Conservation (phyloP, 192 early-diverging fungal species). For the Podila epicladia region DNA sequence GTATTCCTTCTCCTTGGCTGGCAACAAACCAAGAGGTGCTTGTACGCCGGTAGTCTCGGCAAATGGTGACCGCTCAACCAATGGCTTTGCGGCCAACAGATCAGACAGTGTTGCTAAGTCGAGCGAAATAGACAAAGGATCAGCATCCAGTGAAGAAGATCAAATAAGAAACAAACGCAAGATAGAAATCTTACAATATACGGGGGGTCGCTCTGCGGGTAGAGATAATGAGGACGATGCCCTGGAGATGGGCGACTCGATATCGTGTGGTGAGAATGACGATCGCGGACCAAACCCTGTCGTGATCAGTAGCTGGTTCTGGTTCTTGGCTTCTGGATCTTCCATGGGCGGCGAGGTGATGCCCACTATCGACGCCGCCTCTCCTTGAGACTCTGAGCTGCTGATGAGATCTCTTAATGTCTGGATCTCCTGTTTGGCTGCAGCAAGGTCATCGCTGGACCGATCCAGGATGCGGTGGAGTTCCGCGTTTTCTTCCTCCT, state of each 20-base stretch:
- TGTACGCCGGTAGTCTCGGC: slow-evolving; percentile 8
- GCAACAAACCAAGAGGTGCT: slow-evolving; percentile 1
- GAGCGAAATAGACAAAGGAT: neutral
- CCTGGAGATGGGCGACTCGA: slow-evolving; percentile 44
- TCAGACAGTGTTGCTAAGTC: slow-evolving; percentile 53
- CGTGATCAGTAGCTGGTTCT: slow-evolving; percentile 13
- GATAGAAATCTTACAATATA: slow-evolving; percentile 35
- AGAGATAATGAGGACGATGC: slow-evolving; percentile 40
- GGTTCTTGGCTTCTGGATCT: slow-evolving; percentile 11
- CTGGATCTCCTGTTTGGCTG: slow-evolving; percentile 43
- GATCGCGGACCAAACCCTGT: slow-evolving; percentile 23
- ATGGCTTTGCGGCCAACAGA: slow-evolving; percentile 41
- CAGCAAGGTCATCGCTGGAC: slow-evolving; percentile 35
- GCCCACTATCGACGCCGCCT: neutral
- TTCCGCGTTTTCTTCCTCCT: slow-evolving; percentile 59
- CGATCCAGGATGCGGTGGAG: slow-evolving; percentile 55
- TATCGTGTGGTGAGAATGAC: slow-evolving; percentile 24
- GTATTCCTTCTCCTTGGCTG: slow-evolving; percentile 50
- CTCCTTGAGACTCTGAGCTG: slow-evolving; percentile 11
- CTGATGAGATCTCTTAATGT: slow-evolving; percentile 35
- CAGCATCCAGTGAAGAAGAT: neutral
- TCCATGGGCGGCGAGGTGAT: neutral
- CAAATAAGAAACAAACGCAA: neutral
- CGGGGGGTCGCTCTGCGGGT: slow-evolving; percentile 21
- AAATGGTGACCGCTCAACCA: slow-evolving; percentile 41